These are phyloP conservation scores for Morella rubra DNA, from an alignment of 306 rosid species.

Conservation along the genomic window DNA sequence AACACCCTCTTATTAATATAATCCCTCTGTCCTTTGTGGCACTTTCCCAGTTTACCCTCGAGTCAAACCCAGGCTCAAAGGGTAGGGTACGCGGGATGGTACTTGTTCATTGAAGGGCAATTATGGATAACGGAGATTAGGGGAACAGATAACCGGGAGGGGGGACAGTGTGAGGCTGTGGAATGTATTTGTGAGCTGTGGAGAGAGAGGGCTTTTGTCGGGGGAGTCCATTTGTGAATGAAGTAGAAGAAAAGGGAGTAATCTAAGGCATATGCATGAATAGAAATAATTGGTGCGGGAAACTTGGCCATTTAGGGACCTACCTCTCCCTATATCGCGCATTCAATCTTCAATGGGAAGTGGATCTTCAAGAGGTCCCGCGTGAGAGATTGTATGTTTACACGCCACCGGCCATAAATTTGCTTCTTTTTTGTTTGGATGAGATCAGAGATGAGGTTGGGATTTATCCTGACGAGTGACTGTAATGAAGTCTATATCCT, in stretches of 20 bases:
- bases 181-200: conserved; percentile 23
- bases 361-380: not conserved
- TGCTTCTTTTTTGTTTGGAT: too few species aligned
- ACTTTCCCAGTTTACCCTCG: conserved; percentile 17
- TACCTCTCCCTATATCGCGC: conserved; percentile 2
- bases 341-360: not conserved
- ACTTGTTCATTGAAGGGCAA: conserved; percentile 7
- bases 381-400: not conserved
- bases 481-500: too few species aligned
- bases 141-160: conserved; percentile 1
- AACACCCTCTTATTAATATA: conserved; percentile 52
- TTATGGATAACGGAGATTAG: conserved; percentile 9
- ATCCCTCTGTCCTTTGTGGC: not conserved
- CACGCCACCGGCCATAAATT: not conserved
- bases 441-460: too few species aligned
- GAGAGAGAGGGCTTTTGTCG: conserved; percentile 14
- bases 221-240: conserved; percentile 6
- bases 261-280: conserved; percentile 15
- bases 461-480: too few species aligned
- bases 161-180: conserved; percentile 17
- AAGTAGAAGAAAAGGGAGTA: conserved; percentile 28
- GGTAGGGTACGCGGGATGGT: conserved; percentile 4
- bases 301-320: not conserved
- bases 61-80: not conserved
- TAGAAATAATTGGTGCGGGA: not conserved